Evolutionary conservation across 345 rosid species (phyloP).

Genomic region (Conringia planisiliqua): DNA sequence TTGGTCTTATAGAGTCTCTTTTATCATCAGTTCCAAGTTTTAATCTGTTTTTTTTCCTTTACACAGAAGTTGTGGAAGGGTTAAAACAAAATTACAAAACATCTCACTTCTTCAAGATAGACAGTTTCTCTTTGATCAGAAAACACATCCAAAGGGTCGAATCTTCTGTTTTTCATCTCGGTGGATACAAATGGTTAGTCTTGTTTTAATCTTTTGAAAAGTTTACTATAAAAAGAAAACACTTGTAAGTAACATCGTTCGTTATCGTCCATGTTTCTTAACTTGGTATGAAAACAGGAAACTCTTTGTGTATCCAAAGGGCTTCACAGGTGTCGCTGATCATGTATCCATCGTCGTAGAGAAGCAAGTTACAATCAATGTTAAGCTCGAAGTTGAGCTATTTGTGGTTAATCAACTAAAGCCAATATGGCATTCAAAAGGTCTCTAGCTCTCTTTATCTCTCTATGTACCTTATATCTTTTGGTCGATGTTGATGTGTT

Average conservation of each 20-base stretch:
- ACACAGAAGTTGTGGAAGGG: not conserved
- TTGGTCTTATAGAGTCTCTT: not conserved
- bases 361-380: not conserved
- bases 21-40: not conserved
- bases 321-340: not conserved
- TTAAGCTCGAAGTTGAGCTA: not conserved
- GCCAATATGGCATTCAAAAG: not conserved
- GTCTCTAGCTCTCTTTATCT: not conserved
- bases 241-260: not conserved
- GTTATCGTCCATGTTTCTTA: not conserved
- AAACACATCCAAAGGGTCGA: not conserved
- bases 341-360: not conserved
- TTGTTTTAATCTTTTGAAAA: not conserved
- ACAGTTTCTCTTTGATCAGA: slow-evolving; percentile 23
- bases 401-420: not conserved
- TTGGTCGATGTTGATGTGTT: not conserved
- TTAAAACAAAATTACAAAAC: not conserved
- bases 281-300: slow-evolving; percentile 2
- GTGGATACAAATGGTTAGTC: slow-evolving; percentile 13
- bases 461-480: not conserved
- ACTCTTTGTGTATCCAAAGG: not conserved
- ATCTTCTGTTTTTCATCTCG: slow-evolving; percentile 11
- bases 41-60: not conserved
- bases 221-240: not conserved
- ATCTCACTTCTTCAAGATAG: slow-evolving; percentile 31